Evolutionary conservation across 2,329 filamentous ascomycete genomes (phyloP).

Genomic region (Penicillium glabrum): DNA sequence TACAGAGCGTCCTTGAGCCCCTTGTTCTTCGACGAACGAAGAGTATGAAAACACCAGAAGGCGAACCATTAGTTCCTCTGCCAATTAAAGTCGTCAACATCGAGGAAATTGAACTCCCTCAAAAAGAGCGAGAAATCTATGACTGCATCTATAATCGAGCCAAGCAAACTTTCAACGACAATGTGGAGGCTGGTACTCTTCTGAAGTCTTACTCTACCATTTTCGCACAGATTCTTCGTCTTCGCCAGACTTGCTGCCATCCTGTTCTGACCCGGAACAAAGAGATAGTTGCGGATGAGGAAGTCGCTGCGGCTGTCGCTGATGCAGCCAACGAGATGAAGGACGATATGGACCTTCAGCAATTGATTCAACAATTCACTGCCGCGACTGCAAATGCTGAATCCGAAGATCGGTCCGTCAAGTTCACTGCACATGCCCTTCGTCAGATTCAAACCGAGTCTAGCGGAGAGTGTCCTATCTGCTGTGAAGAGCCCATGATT

Average conservation of each 20-base stretch:
- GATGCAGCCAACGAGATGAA: constrained; percentile 79
- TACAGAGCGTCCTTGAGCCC: constrained; percentile 93
- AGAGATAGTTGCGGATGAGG: constrained; percentile 81
- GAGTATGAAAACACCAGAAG: constrained; percentile 94
- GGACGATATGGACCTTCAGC: constrained; percentile 93
- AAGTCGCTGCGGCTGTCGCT: constrained; percentile 73
- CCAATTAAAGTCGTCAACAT: constrained; percentile 81
- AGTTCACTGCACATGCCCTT: constrained; percentile 82
- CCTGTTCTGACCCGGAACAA: constrained; percentile 85
- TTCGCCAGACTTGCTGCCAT: constrained; percentile 93
- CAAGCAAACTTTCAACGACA: constrained; percentile 79
- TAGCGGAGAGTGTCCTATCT: constrained; percentile 88
- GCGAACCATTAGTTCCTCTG: constrained; percentile 75
- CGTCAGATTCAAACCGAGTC: constrained; percentile 89
- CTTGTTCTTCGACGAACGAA: constrained; percentile 94
- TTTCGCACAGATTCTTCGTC: constrained; percentile 89
- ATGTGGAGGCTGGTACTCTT: constrained; percentile 86
- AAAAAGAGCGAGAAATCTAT: constrained; percentile 85
- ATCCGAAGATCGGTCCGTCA: constrained; percentile 52
- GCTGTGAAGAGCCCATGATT: constrained; percentile 92
- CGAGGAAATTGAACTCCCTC: constrained; percentile 80
- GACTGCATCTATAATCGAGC: constrained; percentile 83
- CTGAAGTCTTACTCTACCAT: constrained; percentile 97
- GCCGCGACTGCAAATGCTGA: constrained; percentile 62
- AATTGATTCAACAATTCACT: constrained; percentile 81